phyloP scores from a whole-genome alignment of 2,329 filamentous ascomycete genomes.

The Lachnellula subtilissima region DNA sequence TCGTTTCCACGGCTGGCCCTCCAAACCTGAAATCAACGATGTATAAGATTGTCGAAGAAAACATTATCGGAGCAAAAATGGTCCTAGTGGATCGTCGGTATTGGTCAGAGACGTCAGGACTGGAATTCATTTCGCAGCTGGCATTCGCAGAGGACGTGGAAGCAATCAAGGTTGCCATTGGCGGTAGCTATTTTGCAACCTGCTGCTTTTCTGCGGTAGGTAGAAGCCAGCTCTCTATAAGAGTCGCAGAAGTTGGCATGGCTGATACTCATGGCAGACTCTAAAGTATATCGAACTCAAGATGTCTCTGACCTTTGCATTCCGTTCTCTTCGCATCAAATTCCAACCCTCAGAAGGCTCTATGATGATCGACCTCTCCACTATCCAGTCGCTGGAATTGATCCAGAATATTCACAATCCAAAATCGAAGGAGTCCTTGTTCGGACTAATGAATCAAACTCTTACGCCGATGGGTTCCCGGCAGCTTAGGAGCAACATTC shows the following conservation, averaged over 20 bases:
- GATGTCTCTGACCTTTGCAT: conserved; percentile 62
- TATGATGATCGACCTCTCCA: conserved; percentile 93
- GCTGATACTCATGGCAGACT: conserved; percentile 45
- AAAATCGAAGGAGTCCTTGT: conserved; percentile 77
- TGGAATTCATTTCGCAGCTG: conserved; percentile 74
- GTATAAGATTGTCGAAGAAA: conserved; percentile 68
- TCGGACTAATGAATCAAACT: conserved; percentile 80
- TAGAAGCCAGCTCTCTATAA: conserved; percentile 5
- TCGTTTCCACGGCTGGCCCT: conserved; percentile 63
- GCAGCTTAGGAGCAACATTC: conserved; percentile 75
- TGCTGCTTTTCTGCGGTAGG: conserved; percentile 82
- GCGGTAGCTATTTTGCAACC: conserved; percentile 80
- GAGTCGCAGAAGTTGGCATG: not conserved
- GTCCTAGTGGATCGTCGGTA: conserved; percentile 68
- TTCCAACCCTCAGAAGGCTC: conserved; percentile 86
- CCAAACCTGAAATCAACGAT: conserved; percentile 68
- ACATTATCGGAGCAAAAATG: conserved; percentile 57
- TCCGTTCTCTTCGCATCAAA: conserved; percentile 77
- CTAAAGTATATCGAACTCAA: conserved; percentile 76
- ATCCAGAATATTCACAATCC: conserved; percentile 78
- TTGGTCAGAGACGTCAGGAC: conserved; percentile 75
- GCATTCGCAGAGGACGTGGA: conserved; percentile 77
- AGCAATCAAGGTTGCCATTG: conserved; percentile 70
- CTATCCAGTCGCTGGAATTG: conserved; percentile 80
- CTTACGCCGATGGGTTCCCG: conserved; percentile 83